Conservation (phyloP, 805 yeast species). For the Monosporozyma solicola region DNA sequence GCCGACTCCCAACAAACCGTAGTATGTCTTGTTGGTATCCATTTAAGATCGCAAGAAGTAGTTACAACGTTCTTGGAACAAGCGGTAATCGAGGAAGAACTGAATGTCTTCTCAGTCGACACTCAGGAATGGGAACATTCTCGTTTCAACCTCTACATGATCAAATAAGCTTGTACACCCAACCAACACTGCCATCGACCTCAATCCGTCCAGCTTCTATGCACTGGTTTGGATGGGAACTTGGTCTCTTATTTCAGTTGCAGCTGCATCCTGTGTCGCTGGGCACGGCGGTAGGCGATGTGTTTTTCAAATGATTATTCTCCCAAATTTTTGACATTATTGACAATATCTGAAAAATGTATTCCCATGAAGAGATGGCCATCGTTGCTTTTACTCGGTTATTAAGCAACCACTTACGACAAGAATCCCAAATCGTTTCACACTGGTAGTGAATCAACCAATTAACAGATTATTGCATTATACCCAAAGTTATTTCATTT, state of each 20-base stretch:
- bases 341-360: not conserved
- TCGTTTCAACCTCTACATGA: slow-evolving; percentile 18
- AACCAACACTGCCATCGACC: not conserved
- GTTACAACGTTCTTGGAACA: slow-evolving; percentile 21
- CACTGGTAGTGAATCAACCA: not conserved
- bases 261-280: not conserved
- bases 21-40: slow-evolving; percentile 22
- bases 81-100: slow-evolving; percentile 15
- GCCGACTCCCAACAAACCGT: not conserved
- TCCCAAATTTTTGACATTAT: not conserved
- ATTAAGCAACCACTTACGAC: not conserved
- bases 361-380: not conserved
- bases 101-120: slow-evolving; percentile 14
- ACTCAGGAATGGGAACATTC: slow-evolving; percentile 13
- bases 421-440: not conserved
- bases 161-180: slow-evolving; percentile 1
- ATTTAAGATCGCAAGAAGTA: slow-evolving; percentile 26
- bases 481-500: not conserved
- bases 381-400: not conserved
- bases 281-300: not conserved
- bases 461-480: not conserved
- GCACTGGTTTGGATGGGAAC: not conserved
- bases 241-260: not conserved
- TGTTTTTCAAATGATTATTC: not conserved
- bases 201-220: too few relatives aligned